A percentile compares a stretch with the other conserved stretches of the same genome.
These are phyloP conservation scores for Astragalus membranaceus DNA, from an alignment of 306 rosid genomes.

Conservation along the genomic window DNA sequence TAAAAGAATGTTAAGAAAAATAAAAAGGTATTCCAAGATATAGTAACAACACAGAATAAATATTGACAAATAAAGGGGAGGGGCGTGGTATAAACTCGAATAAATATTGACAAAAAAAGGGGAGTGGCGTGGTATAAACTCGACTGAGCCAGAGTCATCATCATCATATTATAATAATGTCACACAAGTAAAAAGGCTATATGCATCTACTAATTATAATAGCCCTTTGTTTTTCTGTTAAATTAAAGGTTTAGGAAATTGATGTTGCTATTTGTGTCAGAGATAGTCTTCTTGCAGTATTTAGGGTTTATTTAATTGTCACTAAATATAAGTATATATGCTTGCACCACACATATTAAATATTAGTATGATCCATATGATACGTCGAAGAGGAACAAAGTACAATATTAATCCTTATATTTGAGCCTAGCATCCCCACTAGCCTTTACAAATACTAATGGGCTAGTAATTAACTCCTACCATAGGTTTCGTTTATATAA, in stretches of 20 bases:
- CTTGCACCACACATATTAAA: not conserved
- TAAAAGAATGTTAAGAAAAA: not conserved
- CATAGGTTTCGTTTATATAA: conserved; percentile 9
- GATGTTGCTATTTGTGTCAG: conserved; percentile 15
- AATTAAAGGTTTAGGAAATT: conserved; percentile 6
- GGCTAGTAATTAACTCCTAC: conserved; percentile 15
- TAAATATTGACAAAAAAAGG: not conserved
- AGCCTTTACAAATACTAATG: conserved; percentile 35
- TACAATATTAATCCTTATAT: not conserved
- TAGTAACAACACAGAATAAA: not conserved
- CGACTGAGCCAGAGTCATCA: not conserved
- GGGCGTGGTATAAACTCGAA: no score
- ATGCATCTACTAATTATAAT: no score
- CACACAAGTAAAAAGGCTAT: no score
- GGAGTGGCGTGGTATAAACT: not conserved
- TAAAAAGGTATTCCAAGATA: not conserved
- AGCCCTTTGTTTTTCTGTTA: not conserved
- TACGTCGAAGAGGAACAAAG: not conserved
- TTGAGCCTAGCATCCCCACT: conserved; percentile 3
- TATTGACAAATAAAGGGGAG: no score
- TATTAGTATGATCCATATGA: conserved; percentile 16
- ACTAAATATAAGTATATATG: not conserved
- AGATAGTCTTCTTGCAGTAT: not conserved
- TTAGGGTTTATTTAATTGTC: conserved; percentile 11
- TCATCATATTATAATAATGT: not conserved